phyloP scores from a whole-genome alignment of 164 flowering plant species.

The Tetracentron sinense region DNA sequence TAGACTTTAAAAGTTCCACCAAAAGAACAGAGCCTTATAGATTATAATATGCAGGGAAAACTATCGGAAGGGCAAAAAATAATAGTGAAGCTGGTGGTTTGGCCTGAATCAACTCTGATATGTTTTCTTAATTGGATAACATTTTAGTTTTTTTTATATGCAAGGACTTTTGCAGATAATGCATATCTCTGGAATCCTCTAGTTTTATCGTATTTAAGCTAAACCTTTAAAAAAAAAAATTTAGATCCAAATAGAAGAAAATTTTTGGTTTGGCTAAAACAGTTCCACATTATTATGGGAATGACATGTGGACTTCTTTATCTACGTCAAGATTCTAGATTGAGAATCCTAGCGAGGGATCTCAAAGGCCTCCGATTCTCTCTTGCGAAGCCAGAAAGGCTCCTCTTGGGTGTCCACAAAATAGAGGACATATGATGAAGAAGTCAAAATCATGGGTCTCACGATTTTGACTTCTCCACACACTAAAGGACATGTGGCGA shows the following conservation, averaged over 20 bases:
- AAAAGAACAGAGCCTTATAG: constrained; percentile 6
- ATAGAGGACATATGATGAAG: too few species aligned
- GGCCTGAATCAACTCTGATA: constrained; percentile 1
- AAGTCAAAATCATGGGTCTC: too few species aligned
- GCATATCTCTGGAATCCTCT: neutral
- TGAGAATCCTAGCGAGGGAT: constrained; percentile 42
- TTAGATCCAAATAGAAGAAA: constrained; percentile 25
- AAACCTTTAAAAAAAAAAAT: too few species aligned
- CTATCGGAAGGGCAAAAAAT: constrained; percentile 31
- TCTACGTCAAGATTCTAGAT: constrained; percentile 41
- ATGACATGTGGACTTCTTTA: constrained; percentile 41
- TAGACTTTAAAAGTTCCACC: too few species aligned
- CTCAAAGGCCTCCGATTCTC: too few species aligned
- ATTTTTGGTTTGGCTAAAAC: constrained; percentile 31
- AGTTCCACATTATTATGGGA: constrained; percentile 33
- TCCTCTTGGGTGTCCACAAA: too few species aligned
- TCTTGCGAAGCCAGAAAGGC: too few species aligned
- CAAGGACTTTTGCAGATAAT: neutral
- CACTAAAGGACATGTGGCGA: too few species aligned
- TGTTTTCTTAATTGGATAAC: too few species aligned
- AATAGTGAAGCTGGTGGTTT: constrained; percentile 40
- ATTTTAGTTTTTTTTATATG: too few species aligned
- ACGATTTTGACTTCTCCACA: too few species aligned
- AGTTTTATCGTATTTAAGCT: neutral
- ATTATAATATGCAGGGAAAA: too few species aligned